phyloP scores from a whole-genome alignment of 73 alveolate species.

The Effrenium voratum region DNA sequence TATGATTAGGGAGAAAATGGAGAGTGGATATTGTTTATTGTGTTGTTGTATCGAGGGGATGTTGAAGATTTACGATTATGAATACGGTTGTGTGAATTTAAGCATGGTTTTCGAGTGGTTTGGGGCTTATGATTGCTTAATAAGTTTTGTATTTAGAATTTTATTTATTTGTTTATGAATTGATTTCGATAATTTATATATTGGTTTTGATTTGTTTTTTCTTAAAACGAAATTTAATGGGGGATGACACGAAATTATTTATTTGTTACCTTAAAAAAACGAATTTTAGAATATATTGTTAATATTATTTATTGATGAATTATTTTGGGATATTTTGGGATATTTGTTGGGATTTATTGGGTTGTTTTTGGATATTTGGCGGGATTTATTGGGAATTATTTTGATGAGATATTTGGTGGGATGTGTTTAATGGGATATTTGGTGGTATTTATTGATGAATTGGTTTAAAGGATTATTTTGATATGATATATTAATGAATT shows the following conservation, averaged over 20 bases:
- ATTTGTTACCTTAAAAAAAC: background rate
- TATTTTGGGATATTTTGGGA: background rate
- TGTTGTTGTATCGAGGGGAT: too few species aligned
- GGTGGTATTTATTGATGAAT: background rate
- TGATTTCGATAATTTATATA: too few species aligned
- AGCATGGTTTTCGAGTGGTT: too few species aligned
- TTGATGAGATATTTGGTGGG: background rate
- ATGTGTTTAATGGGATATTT: background rate
- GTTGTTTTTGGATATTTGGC: background rate
- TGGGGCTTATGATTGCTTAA: too few species aligned
- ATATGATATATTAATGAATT: background rate
- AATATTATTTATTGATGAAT: background rate
- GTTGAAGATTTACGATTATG: too few species aligned
- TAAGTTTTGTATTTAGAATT: too few species aligned
- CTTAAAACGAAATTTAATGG: background rate
- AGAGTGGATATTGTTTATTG: too few species aligned
- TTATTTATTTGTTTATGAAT: too few species aligned
- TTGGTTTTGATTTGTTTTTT: too few species aligned
- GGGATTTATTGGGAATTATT: background rate
- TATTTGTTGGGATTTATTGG: background rate
- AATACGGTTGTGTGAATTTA: too few species aligned
- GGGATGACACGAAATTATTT: background rate
- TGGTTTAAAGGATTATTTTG: too few species aligned
- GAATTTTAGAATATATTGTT: background rate
- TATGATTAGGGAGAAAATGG: too few species aligned